A percentile compares a stretch with the other conserved stretches of the same genome.
Conservation (phyloP, 2,329 filamentous ascomycete genomes). For the Aspergillus fumigatiaffinis region DNA sequence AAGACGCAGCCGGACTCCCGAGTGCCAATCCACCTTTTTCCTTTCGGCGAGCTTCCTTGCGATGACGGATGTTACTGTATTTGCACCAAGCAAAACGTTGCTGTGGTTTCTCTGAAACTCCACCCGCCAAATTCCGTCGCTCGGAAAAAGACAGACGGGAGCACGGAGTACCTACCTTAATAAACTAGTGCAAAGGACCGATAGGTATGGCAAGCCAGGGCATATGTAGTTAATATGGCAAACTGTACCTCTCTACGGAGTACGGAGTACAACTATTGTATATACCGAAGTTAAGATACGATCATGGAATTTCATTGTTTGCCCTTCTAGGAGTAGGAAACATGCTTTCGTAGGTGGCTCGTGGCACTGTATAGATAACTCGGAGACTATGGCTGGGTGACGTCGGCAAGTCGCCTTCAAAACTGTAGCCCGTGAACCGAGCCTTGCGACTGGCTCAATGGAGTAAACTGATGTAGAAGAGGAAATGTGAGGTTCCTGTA, state of each 20-base stretch:
- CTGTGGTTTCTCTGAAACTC: neutral
- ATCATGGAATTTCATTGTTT: slow-evolving; percentile 8
- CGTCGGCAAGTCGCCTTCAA: slow-evolving; percentile 28
- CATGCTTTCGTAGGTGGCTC: neutral
- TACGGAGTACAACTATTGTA: neutral
- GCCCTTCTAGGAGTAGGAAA: neutral
- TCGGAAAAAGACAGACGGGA: slow-evolving; percentile 9
- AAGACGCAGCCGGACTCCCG: slow-evolving; percentile 21
- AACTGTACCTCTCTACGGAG: neutral
- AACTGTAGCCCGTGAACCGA: slow-evolving; percentile 18
- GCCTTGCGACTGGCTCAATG: neutral
- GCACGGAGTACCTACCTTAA: neutral
- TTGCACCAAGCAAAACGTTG: neutral
- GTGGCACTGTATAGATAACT: neutral
- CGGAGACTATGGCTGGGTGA: slow-evolving; percentile 22
- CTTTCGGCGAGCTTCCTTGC: neutral
- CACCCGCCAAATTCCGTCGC: slow-evolving; percentile 16
- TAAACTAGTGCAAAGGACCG: neutral
- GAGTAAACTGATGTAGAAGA: neutral
- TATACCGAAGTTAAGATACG: neutral
- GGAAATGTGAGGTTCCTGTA: neutral
- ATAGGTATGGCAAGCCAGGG: neutral
- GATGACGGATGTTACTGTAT: neutral
- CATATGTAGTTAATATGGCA: neutral
- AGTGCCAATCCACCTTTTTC: slow-evolving; percentile 5